phyloP scores from a whole-genome alignment of 306 rosid species.

The Prinsepia uniflora region DNA sequence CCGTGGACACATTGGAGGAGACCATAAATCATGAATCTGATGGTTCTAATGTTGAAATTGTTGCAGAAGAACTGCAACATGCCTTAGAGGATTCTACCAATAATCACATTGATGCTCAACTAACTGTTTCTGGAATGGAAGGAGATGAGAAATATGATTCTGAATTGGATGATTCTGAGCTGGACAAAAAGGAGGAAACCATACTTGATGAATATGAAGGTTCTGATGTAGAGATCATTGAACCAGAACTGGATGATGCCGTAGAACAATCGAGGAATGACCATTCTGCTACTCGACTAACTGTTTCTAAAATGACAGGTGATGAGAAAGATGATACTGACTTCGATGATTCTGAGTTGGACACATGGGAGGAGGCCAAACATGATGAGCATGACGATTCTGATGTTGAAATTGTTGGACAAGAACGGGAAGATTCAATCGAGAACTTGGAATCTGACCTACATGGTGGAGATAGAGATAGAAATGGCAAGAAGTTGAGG shows the following conservation, averaged over 20 bases:
- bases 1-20: slow-evolving; percentile 28
- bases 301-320: slow-evolving; percentile 30
- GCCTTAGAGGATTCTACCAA: slow-evolving; percentile 19
- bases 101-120: slow-evolving; percentile 10
- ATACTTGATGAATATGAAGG: slow-evolving; percentile 34
- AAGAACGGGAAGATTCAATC: slow-evolving; percentile 26
- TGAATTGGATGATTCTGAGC: slow-evolving; percentile 17
- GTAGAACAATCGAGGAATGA: slow-evolving; percentile 23
- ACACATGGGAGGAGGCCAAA: slow-evolving; percentile 25
- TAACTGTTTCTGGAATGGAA: slow-evolving; percentile 25
- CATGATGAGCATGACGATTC: slow-evolving; percentile 35
- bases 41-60: slow-evolving; percentile 27
- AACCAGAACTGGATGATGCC: slow-evolving; percentile 29
- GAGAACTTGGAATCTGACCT: slow-evolving; percentile 23
- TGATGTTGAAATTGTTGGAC: slow-evolving; percentile 25
- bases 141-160: slow-evolving; percentile 28
- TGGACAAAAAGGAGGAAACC: slow-evolving; percentile 29
- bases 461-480: slow-evolving; percentile 23
- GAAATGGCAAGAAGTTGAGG: slow-evolving; percentile 22
- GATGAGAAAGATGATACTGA: slow-evolving; percentile 24
- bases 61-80: slow-evolving; percentile 29
- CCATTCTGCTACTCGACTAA: slow-evolving; percentile 13
- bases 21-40: slow-evolving; percentile 33
- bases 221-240: slow-evolving; percentile 22
- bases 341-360: slow-evolving; percentile 10